These are phyloP conservation scores for Microdochium paspali DNA, from an alignment of 2,329 filamentous ascomycete species.

Conservation along the genomic window DNA sequence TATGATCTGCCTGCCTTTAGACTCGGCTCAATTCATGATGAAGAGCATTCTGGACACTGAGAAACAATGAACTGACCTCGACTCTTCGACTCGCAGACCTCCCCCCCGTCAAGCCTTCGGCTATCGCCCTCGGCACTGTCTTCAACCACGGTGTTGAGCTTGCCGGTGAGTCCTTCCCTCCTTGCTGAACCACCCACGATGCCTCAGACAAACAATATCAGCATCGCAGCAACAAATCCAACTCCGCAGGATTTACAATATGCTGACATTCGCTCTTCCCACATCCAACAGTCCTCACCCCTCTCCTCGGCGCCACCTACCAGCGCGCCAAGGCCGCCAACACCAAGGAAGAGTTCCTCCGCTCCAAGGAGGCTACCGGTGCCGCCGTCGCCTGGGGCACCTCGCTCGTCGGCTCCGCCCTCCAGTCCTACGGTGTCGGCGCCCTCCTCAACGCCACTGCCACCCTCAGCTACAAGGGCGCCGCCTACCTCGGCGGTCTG, in stretches of 20 bases:
- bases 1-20: too few species aligned
- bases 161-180: conserved; percentile 34
- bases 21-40: too few species aligned
- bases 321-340: conserved; percentile 84
- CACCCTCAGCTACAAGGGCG: conserved; percentile 93
- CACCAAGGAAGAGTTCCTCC: conserved; percentile 93
- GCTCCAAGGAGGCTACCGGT: conserved; percentile 82
- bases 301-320: conserved; percentile 91
- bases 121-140: conserved; percentile 88
- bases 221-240: too few species aligned
- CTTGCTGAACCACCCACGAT: background rate
- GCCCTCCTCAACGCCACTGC: conserved; percentile 91
- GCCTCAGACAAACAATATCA: too few species aligned
- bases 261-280: background rate
- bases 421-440: conserved; percentile 84
- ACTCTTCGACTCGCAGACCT: conserved; percentile 31
- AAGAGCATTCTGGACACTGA: background rate
- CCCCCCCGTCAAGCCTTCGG: conserved; percentile 86
- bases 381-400: conserved; percentile 86
- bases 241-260: background rate
- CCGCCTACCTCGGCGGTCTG: conserved; percentile 81
- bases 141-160: conserved; percentile 93
- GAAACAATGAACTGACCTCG: background rate
- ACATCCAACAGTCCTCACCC: conserved; percentile 53
- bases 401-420: conserved; percentile 76